phyloP scores from a whole-genome alignment of 768 basidiomycete genomes.

The Macrocybe gigantea region DNA sequence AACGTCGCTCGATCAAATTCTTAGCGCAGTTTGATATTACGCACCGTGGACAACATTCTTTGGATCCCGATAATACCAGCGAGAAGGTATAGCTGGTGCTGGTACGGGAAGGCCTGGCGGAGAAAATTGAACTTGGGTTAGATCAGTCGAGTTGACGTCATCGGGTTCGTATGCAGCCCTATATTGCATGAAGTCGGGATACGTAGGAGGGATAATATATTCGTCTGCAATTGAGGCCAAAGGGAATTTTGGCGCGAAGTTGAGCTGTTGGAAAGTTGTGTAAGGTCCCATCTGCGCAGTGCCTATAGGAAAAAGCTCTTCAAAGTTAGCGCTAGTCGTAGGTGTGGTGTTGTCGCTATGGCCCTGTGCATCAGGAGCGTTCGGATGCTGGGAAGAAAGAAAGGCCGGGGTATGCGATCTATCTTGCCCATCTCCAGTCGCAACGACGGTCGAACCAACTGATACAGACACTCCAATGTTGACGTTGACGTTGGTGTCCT shows the following conservation, averaged over 20 bases:
- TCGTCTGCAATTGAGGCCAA: slow-evolving; percentile 84
- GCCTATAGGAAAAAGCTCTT: slow-evolving; percentile 64
- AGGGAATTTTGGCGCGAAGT: slow-evolving; percentile 84
- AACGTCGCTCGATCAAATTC: slow-evolving; percentile 7
- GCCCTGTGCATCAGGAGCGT: slow-evolving; percentile 21
- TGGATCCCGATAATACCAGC: slow-evolving; percentile 83
- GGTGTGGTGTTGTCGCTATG: slow-evolving; percentile 25
- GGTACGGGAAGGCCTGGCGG: slow-evolving; percentile 80
- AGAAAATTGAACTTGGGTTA: slow-evolving; percentile 62
- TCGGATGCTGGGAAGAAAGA: slow-evolving; percentile 37
- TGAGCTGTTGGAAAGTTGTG: slow-evolving; percentile 87
- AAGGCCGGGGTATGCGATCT: slow-evolving; percentile 32
- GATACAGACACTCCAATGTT: slow-evolving; percentile 57
- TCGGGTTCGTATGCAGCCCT: slow-evolving; percentile 59
- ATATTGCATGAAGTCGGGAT: slow-evolving; percentile 72
- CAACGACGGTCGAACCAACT: slow-evolving; percentile 27
- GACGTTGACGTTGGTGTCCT: slow-evolving; percentile 54
- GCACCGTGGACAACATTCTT: slow-evolving; percentile 74
- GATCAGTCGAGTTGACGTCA: slow-evolving; percentile 36
- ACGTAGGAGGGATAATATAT: slow-evolving; percentile 89
- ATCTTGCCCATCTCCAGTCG: slow-evolving; percentile 27
- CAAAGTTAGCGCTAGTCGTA: slow-evolving; percentile 39
- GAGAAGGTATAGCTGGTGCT: slow-evolving; percentile 56
- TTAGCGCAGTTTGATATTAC: slow-evolving; percentile 12
- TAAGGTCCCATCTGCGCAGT: slow-evolving; percentile 77